These are phyloP conservation scores for Stipa capillata DNA, from an alignment of 176 grass and related monocot genomes.

Conservation along the genomic window DNA sequence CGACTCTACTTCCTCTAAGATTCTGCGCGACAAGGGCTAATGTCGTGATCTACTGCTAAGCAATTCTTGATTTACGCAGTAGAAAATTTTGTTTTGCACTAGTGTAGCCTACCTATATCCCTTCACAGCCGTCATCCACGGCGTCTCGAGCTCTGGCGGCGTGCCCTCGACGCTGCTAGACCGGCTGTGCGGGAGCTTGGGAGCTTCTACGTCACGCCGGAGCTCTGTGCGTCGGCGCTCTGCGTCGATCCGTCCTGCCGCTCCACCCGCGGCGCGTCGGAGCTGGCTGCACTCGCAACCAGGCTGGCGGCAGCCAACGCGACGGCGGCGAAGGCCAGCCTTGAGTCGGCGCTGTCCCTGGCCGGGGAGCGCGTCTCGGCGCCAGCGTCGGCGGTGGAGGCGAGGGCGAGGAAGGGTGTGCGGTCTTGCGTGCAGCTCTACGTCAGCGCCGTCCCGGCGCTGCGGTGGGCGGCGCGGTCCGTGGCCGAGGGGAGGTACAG, in stretches of 20 bases:
- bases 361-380: not conserved
- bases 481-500: conserved; percentile 16
- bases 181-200: conserved; percentile 24
- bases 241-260: conserved; percentile 26
- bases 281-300: conserved; percentile 28
- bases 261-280: conserved; percentile 1
- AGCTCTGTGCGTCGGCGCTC: conserved; percentile 20
- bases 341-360: not conserved
- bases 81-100: no score
- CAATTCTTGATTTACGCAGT: no score
- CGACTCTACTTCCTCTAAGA: no score
- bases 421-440: conserved; percentile 41
- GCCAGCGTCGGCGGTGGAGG: not conserved
- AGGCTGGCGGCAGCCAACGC: conserved; percentile 17
- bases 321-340: conserved; percentile 11
- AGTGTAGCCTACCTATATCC: no score
- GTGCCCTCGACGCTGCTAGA: not conserved
- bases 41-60: no score
- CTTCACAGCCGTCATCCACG: not conserved
- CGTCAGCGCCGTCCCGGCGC: conserved; percentile 19
- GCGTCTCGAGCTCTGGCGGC: not conserved
- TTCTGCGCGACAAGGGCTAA: no score
- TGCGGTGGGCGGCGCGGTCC: conserved; percentile 12
- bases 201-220: conserved; percentile 41
- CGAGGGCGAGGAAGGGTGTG: not conserved